These are phyloP conservation scores for Calonectria leucothoes DNA, from an alignment of 2,329 filamentous ascomycete genomes.

Conservation along the genomic window DNA sequence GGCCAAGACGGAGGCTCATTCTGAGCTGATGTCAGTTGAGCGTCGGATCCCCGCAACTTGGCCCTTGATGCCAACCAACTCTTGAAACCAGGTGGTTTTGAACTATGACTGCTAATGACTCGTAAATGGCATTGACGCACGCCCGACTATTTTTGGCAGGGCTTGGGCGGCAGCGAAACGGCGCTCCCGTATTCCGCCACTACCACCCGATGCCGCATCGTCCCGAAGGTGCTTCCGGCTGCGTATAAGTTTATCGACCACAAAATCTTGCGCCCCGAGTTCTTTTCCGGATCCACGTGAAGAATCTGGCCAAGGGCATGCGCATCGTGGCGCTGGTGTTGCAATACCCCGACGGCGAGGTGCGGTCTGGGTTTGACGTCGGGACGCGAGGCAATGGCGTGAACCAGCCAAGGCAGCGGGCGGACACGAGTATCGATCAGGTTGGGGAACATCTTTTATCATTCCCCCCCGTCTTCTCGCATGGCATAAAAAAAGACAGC, in stretches of 20 bases:
- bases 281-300: neutral
- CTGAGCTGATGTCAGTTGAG: constrained; percentile 5
- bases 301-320: neutral
- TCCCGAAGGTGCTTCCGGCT: neutral
- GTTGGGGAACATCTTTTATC: too few relatives aligned
- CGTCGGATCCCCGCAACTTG: neutral
- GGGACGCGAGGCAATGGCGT: constrained; percentile 5
- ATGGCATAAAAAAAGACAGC: too few relatives aligned
- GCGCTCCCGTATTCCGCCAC: constrained; percentile 60
- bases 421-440: neutral
- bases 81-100: neutral
- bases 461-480: too few relatives aligned
- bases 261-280: neutral
- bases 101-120: constrained; percentile 15
- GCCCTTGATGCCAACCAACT: neutral
- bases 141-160: neutral
- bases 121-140: neutral
- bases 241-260: neutral
- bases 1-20: neutral
- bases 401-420: neutral
- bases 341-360: constrained; percentile 1
- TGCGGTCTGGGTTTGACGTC: neutral
- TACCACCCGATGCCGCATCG: constrained; percentile 57
- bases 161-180: constrained; percentile 62
- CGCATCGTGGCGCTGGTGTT: neutral